Percentiles rank a stretch among this genome's conserved stretches.
Evolutionary conservation across 2,329 filamentous ascomycete genomes (phyloP).

Genomic region (Pyricularia grisea): DNA sequence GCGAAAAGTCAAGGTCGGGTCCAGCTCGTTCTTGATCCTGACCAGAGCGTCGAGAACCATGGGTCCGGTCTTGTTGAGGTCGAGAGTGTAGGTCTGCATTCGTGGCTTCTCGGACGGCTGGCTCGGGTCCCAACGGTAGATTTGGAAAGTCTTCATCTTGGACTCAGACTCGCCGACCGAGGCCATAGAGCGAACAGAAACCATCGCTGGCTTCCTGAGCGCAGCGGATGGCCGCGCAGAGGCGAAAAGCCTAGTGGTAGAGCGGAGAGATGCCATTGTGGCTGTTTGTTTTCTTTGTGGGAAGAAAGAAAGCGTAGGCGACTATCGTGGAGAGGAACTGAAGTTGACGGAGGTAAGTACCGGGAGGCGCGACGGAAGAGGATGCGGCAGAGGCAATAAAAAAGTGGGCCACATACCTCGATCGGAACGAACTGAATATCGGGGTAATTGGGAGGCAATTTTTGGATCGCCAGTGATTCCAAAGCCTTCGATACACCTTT

Average conservation of each 20-base stretch:
- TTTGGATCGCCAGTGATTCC: background rate
- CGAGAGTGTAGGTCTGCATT: conserved; percentile 92
- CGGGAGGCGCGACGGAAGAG: background rate
- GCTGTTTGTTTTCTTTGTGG: conserved; percentile 6
- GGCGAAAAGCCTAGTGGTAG: conserved; percentile 43
- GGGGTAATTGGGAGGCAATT: background rate
- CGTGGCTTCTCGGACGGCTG: conserved; percentile 82
- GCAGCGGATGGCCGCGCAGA: conserved; percentile 17
- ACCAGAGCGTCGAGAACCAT: conserved; percentile 98
- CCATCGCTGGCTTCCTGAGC: conserved; percentile 9
- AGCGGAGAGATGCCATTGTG: conserved; percentile 54
- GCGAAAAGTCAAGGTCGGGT: conserved; percentile 93
- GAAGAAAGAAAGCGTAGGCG: background rate
- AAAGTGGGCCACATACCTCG: background rate
- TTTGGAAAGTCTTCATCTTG: conserved; percentile 86
- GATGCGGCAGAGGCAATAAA: conserved; percentile 23
- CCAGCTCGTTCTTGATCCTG: conserved; percentile 97
- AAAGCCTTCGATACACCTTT: background rate
- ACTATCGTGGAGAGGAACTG: background rate
- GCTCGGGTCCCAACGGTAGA: conserved; percentile 99
- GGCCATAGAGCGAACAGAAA: conserved; percentile 42
- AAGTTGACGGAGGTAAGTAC: background rate
- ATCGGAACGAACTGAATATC: background rate
- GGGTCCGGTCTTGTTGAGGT: conserved; percentile 97
- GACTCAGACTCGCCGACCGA: conserved; percentile 50